Base-by-base conservation (phyloP, 495 filamentous ascomycete genomes). In the Podospora appendiculata region DNA sequence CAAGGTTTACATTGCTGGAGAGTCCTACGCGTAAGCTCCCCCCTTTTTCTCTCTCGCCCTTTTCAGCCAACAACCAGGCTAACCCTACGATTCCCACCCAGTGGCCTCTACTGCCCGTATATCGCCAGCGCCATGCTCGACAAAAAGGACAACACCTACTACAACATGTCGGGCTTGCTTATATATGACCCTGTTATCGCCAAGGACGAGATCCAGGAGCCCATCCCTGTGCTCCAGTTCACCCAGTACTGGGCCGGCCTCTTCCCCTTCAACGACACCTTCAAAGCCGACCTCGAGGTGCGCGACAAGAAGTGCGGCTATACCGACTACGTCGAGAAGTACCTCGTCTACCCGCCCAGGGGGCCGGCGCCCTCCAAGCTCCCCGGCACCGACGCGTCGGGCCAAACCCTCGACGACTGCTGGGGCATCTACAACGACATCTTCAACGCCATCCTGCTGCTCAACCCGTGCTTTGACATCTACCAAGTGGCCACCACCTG, bases 381-480 rank as follows among this genome's bases (percentile, higher is more conserved):
- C 6, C 63, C 62, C 0, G 56, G 62, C 25, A 58, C 55, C 25
- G 41, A 55, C 45, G 25, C 39, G 6, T 34, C 55, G 45, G 54
- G 59, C 18, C 48, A 61, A 50, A 35, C 55, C 54, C 47, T 45
- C 11, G 32, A 41, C 14, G 55, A 72, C 59, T 48, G 69, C 65
- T 48, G 55, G 47, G 41, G 61, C 54, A 13, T 86, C 19, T 88
- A 74, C 67, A 69, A 75, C 54, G 71, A 78, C 38, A 78, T 87
- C 48, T 52, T 53, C 13, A 62, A 70, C 13, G 87, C 84, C 25
- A 76, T 74, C 14, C 60, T 71, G 18, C 52, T 70, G 32, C 66
- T 85, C 32, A 93, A 92, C 70, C 88, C 88, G 0, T 92, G 88
- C 72, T 93, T 87, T 72, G 81, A 88, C 71, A 70, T 86, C 43